Percentiles rank a stretch among this genome's conserved stretches.
phyloP scores from a whole-genome alignment of 2,329 filamentous ascomycete genomes.

The Nakataea oryzae region DNA sequence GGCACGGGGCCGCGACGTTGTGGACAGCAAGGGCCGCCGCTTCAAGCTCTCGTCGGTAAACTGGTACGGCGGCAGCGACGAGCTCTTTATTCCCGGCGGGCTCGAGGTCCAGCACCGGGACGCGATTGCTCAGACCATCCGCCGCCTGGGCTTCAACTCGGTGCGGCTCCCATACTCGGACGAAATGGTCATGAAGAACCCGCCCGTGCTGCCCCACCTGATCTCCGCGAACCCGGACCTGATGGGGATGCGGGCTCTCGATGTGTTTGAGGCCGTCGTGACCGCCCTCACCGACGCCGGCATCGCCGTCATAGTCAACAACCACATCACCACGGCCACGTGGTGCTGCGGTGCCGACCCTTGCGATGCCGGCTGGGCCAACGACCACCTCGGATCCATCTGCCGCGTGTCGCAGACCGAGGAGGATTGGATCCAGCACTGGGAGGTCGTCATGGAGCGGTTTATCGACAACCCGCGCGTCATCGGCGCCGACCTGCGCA shows the following conservation, averaged over 20 bases:
- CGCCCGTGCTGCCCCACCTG: constrained; percentile 36
- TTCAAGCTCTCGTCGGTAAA: constrained; percentile 57
- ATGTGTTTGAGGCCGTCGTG: constrained; percentile 50
- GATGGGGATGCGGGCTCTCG: constrained; percentile 43
- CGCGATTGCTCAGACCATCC: constrained; percentile 49
- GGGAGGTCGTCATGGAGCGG: constrained; percentile 52
- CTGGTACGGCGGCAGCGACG: constrained; percentile 62
- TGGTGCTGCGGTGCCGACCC: constrained; percentile 62
- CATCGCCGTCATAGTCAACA: constrained; percentile 56
- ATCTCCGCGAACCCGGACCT: constrained; percentile 52
- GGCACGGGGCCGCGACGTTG: constrained; percentile 48
- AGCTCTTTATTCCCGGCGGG: constrained; percentile 53
- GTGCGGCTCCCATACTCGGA: constrained; percentile 60
- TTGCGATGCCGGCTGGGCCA: constrained; percentile 57
- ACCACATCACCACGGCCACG: constrained; percentile 58
- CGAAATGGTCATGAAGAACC: constrained; percentile 54
- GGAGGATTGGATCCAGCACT: constrained; percentile 55
- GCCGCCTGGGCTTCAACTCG: constrained; percentile 56
- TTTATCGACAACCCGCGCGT: constrained; percentile 49
- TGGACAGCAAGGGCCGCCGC: constrained; percentile 44
- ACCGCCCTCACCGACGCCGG: constrained; percentile 49
- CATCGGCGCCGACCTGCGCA: constrained; percentile 56
- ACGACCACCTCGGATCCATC: constrained; percentile 48
- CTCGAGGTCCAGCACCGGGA: constrained; percentile 52
- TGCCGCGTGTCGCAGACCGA: constrained; percentile 55